Evolutionary conservation across 768 basidiomycete genomes (phyloP), one percentile per base, ranked within the genome.

Genomic region (Auriscalpium vulgare): DNA sequence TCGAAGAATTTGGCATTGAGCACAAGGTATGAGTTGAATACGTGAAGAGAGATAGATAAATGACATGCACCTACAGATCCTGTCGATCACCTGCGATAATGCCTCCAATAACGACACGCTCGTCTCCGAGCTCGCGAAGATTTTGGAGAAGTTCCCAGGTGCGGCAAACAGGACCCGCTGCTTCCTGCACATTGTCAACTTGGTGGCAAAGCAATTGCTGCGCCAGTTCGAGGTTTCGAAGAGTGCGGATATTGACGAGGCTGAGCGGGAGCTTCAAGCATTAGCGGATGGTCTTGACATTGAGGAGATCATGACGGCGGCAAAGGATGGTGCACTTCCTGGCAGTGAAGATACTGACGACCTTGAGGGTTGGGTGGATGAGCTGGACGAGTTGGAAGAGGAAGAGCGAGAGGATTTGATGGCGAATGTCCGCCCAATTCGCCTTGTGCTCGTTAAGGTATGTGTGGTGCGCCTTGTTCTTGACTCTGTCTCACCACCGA

Each of bases 181-280:
- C 58, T 76, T 78, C 51, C 56, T 61, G 0, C 77, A 78, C 51
- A 62, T 72, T 4, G 21, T 76, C n/a, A 74, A 72, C 38, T 61
- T 78, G 0, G 62, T 72, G 1, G 73, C 69, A 0, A 73, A 74
- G 51, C 62, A 57, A 0, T 17, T 75, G 1, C 37, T 76, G 0
- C 4, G 54, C 0, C 60, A 66, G 50, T 77, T 77, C 62, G 71
- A 77, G 34, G 53, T 70, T 10, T 56, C 59, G 1, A 64, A 66
- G 47, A 56, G 47, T 14, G 54, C 56, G 29, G 51, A 29, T 4
- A 9, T 4, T 8, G 40, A 40, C 2, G 52, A 47, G 16, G 35
- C 21, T 3, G 54, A 38, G 17, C 52, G 19, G 7, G 19, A 21
- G 16, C 16, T 29, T 49, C 23, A 29, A 49, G 23, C 16, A 23